Evolutionary conservation across 768 basidiomycete species (phyloP).

Genomic region (Podaxis sp.): DNA sequence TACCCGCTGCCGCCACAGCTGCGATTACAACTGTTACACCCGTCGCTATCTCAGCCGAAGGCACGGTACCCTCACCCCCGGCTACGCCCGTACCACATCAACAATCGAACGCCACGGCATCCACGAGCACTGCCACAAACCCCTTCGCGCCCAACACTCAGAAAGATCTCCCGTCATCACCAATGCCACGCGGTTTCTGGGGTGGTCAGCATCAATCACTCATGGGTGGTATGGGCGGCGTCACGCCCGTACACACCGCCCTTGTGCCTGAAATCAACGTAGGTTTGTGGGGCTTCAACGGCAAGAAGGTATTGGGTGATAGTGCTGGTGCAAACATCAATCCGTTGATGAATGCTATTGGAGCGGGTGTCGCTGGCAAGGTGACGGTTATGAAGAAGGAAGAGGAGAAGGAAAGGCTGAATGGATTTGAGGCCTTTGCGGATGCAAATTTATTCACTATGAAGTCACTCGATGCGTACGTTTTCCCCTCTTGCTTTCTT

Average conservation of each 20-base stretch:
- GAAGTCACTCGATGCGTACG: constrained; percentile 81
- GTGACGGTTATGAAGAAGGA: constrained; percentile 15
- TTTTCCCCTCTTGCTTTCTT: constrained; percentile 21
- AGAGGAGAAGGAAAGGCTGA: constrained; percentile 21
- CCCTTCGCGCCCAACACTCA: constrained; percentile 68
- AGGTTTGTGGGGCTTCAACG: constrained; percentile 15
- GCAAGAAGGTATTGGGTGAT: constrained; percentile 8
- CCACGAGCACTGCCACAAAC: constrained; percentile 16
- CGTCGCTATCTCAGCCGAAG: not conserved
- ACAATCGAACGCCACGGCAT: constrained; percentile 10
- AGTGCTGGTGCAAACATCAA: constrained; percentile 61
- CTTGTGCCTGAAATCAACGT: constrained; percentile 66
- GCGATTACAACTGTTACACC: constrained; percentile 9
- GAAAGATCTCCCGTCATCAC: constrained; percentile 73
- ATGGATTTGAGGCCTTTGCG: constrained; percentile 73
- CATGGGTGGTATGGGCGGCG: constrained; percentile 49
- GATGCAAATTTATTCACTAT: constrained; percentile 85
- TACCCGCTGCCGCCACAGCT: constrained; percentile 33
- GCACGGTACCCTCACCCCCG: constrained; percentile 6
- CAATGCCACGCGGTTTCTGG: constrained; percentile 63
- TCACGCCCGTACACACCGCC: constrained; percentile 84
- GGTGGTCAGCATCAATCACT: constrained; percentile 45
- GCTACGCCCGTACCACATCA: constrained; percentile 1
- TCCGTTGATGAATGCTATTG: constrained; percentile 50
- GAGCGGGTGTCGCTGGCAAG: constrained; percentile 29